phyloP scores from a whole-genome alignment of 805 yeast genomes.

The Hagleromyces aurorensis region DNA sequence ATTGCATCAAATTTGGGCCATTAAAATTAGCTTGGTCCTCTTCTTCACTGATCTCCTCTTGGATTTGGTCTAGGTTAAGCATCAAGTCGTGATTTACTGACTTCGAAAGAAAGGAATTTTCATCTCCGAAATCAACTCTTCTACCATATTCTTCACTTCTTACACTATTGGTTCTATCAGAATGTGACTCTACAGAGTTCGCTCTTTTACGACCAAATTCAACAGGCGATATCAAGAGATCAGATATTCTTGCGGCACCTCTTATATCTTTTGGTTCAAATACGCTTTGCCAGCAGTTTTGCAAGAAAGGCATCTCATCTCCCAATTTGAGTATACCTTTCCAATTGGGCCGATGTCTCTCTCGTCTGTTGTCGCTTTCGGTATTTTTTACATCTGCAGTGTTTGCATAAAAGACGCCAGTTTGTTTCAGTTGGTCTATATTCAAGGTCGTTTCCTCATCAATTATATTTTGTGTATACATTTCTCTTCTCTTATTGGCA shows the following conservation, averaged over 20 bases:
- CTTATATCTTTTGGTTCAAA: too few species aligned
- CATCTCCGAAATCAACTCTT: constrained; percentile 7
- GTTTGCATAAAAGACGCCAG: too few species aligned
- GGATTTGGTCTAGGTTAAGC: constrained; percentile 24
- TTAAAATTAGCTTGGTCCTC: constrained; percentile 5
- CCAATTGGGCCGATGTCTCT: constrained; percentile 6
- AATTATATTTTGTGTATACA: too few species aligned
- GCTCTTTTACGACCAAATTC: constrained; percentile 21
- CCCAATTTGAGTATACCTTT: constrained; percentile 3
- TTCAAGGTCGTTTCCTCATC: too few species aligned
- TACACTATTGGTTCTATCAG: constrained; percentile 17
- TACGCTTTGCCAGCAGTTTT: constrained; percentile 13
- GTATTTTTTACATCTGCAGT: constrained; percentile 1
- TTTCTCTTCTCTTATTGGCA: too few species aligned
- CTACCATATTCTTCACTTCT: constrained; percentile 25
- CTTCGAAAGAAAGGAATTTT: constrained; percentile 4
- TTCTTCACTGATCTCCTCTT: constrained; percentile 22
- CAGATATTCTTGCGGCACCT: too few species aligned
- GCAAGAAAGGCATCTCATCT: constrained; percentile 7
- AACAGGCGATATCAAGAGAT: too few species aligned
- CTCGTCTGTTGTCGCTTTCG: not conserved
- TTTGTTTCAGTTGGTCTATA: too few species aligned
- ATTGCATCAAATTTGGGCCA: constrained; percentile 11
- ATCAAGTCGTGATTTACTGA: constrained; percentile 14
- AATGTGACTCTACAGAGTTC: constrained; percentile 10